phyloP scores from a whole-genome alignment of 306 rosid species.

The Vicia faba region DNA sequence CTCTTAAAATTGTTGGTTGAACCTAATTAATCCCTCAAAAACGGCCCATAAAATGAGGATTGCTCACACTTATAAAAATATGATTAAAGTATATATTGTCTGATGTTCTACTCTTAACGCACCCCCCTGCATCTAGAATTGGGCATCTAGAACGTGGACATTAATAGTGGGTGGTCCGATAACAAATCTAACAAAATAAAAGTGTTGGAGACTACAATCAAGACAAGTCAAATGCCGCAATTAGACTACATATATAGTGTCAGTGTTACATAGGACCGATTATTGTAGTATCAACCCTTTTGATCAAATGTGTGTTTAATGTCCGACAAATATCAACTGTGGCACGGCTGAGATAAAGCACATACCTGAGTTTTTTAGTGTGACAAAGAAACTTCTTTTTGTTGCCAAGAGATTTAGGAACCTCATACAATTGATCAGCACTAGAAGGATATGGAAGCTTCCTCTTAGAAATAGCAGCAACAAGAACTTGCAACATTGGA shows the following conservation, averaged over 20 bases:
- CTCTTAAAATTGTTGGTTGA: too few relatives aligned
- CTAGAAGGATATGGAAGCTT: slow-evolving; percentile 61
- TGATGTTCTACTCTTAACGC: too few relatives aligned
- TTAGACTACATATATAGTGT: neutral
- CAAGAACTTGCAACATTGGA: slow-evolving; percentile 86
- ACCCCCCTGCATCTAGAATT: fast-evolving
- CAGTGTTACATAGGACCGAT: neutral
- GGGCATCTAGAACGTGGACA: too few relatives aligned
- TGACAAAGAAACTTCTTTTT: slow-evolving; percentile 62
- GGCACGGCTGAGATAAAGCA: too few relatives aligned
- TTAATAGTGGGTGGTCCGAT: too few relatives aligned
- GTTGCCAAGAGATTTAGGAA: slow-evolving; percentile 43
- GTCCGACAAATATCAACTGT: neutral
- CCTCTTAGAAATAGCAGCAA: slow-evolving; percentile 76
- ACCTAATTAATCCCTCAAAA: too few relatives aligned
- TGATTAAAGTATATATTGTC: too few relatives aligned
- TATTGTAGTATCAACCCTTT: neutral
- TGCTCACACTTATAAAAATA: too few relatives aligned
- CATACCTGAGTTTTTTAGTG: slow-evolving; percentile 74
- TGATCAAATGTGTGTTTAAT: neutral
- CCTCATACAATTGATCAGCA: slow-evolving; percentile 61
- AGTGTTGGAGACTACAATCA: too few relatives aligned
- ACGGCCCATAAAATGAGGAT: too few relatives aligned
- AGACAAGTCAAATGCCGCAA: too few relatives aligned
- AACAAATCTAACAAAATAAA: too few relatives aligned